Percentiles rank a stretch among this genome's conserved stretches.
phyloP scores from a whole-genome alignment of 257 asterid genomes.

The Leonotis leonurus region DNA sequence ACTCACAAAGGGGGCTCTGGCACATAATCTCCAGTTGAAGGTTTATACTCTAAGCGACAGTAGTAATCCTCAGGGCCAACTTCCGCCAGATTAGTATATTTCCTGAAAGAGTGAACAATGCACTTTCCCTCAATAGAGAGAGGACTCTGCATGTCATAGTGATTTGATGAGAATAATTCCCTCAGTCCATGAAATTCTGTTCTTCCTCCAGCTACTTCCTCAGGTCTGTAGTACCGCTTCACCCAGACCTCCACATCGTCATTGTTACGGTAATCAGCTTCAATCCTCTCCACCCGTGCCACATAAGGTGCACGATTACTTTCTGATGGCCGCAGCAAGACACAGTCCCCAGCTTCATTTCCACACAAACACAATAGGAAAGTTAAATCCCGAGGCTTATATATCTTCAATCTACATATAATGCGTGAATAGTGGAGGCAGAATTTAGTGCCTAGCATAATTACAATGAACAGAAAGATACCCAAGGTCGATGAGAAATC shows the following conservation, averaged over 20 bases:
- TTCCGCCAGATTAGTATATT: conserved; percentile 47
- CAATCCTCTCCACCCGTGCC: conserved; percentile 52
- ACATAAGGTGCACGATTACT: conserved; percentile 43
- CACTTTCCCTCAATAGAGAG: conserved; percentile 63
- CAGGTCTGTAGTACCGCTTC: conserved; percentile 72
- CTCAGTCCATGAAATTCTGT: conserved; percentile 61
- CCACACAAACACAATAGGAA: conserved; percentile 7
- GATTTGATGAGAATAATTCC: conserved; percentile 57
- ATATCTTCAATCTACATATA: not conserved
- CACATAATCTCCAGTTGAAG: conserved; percentile 41
- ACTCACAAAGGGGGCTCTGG: conserved; percentile 64
- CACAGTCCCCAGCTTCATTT: conserved; percentile 61
- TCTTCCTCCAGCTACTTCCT: conserved; percentile 60
- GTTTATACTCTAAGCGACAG: conserved; percentile 51
- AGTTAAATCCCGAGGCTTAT: not conserved
- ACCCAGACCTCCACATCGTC: conserved; percentile 40
- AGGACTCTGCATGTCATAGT: conserved; percentile 54
- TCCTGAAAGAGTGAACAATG: conserved; percentile 50
- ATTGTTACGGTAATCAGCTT: conserved; percentile 41
- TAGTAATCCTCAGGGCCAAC: conserved; percentile 54
- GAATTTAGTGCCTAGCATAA: not conserved
- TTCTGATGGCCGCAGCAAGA: conserved; percentile 46
- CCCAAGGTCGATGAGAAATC: not conserved
- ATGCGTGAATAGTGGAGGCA: not conserved
- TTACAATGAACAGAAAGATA: not conserved